Evolutionary conservation across 139 green algal species (phyloP).

Genomic region (Micractinium sp.): DNA sequence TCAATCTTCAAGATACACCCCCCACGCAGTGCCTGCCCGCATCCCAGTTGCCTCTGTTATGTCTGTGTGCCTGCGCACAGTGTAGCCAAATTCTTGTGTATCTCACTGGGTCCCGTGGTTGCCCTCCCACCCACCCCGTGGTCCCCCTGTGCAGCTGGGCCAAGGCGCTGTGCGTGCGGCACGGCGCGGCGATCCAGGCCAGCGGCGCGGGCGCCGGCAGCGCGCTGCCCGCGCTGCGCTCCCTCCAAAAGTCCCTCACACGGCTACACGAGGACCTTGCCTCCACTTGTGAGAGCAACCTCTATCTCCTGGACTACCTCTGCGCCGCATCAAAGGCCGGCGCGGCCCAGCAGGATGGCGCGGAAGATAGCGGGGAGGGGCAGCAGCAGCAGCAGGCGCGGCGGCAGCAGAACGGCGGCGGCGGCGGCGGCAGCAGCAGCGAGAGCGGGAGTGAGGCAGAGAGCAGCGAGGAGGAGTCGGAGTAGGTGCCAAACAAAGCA

Average conservation of each 20-base stretch:
- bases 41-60: background rate
- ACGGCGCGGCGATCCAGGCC: constrained; percentile 62
- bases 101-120: constrained; percentile 39
- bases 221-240: constrained; percentile 60
- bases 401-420: background rate
- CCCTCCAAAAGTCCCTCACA: constrained; percentile 66
- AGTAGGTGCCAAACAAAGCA: too few relatives aligned
- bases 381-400: background rate
- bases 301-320: constrained; percentile 86
- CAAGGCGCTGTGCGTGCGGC: constrained; percentile 53
- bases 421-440: background rate
- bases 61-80: background rate
- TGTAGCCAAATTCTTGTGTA: background rate
- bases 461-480: background rate
- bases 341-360: background rate
- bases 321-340: background rate
- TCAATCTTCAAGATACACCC: background rate
- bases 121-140: constrained; percentile 23
- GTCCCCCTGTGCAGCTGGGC: constrained; percentile 39
- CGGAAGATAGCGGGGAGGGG: background rate
- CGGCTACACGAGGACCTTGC: constrained; percentile 74
- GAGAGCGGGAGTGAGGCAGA: background rate
- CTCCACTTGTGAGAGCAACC: constrained; percentile 68
- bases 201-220: constrained; percentile 4
- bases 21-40: background rate